These are phyloP conservation scores for Talaromyces verruculosus DNA, from an alignment of 2,329 filamentous ascomycete genomes.

Conservation along the genomic window DNA sequence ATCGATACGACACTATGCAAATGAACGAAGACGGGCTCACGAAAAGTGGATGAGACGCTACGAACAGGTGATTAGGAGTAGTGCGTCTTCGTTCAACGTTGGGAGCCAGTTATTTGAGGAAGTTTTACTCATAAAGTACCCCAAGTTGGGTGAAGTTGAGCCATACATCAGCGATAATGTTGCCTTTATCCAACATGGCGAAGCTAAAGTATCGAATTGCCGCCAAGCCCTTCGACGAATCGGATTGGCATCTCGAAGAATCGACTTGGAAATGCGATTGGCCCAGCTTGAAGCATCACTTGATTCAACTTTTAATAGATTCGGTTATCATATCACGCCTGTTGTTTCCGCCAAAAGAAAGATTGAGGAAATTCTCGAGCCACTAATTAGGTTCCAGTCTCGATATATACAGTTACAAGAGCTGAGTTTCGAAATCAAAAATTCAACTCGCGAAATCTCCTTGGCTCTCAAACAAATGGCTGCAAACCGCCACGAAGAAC, in stretches of 20 bases:
- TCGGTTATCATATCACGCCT: conserved; percentile 25
- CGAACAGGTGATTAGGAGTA: conserved; percentile 1
- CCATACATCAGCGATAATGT: not conserved
- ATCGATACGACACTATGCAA: not conserved
- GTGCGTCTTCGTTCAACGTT: not conserved
- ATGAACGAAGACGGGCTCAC: conserved; percentile 7
- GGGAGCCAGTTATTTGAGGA: conserved; percentile 12
- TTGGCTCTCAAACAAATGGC: not conserved
- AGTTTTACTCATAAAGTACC: conserved; percentile 5
- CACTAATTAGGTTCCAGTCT: not conserved
- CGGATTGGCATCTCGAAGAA: conserved; percentile 7
- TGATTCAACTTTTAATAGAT: not conserved
- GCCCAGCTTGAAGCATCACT: not conserved
- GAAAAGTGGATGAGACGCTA: conserved; percentile 10
- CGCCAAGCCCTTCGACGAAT: conserved; percentile 10
- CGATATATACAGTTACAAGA: conserved; percentile 22
- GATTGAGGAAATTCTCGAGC: conserved; percentile 25
- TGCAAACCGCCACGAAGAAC: not conserved
- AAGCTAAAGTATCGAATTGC: conserved; percentile 4
- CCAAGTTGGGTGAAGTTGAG: not conserved
- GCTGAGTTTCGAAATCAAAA: not conserved
- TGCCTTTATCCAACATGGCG: not conserved
- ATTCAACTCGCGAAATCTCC: not conserved
- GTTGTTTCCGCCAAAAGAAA: conserved; percentile 25
- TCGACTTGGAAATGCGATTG: conserved; percentile 10